Evolutionary conservation across 1,284 basidiomycete species (phyloP).

Genomic region (Pulchroboletus neoregius): DNA sequence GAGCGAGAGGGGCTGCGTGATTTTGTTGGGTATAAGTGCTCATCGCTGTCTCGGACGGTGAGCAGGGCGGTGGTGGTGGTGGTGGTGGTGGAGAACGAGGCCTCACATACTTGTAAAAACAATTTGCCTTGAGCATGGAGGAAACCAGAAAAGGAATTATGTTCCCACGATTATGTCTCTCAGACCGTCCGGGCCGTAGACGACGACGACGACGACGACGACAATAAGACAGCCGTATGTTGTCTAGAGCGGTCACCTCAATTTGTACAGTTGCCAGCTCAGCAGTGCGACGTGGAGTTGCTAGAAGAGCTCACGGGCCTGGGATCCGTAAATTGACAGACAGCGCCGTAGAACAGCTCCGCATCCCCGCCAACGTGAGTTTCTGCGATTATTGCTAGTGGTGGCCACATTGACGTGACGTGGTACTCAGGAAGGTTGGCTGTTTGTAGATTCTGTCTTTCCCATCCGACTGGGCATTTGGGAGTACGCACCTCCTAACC

Average conservation of each 20-base stretch:
- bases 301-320: not conserved
- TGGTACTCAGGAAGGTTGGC: conserved; percentile 36
- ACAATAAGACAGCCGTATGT: conserved; percentile 13
- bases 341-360: not conserved
- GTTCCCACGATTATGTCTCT: conserved; percentile 16
- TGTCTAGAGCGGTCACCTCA: conserved; percentile 12
- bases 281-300: conserved; percentile 2
- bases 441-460: conserved; percentile 58
- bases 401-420: conserved; percentile 8
- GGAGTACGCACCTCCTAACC: conserved; percentile 42
- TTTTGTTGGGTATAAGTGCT: conserved; percentile 32
- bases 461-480: conserved; percentile 47
- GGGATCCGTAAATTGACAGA: conserved; percentile 12
- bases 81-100: conserved; percentile 23
- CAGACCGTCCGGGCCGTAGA: too few species aligned
- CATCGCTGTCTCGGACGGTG: conserved; percentile 28
- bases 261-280: not conserved
- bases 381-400: conserved; percentile 10
- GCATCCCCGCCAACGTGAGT: conserved; percentile 18
- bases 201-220: not conserved
- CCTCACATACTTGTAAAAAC: conserved; percentile 19
- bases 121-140: conserved; percentile 16
- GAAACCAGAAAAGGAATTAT: conserved; percentile 11
- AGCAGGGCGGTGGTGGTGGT: conserved; percentile 16
- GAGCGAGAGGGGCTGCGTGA: conserved; percentile 33